A percentile compares a stretch with the other conserved stretches of the same genome.
phyloP scores from a whole-genome alignment of 2,329 filamentous ascomycete species.

The Beauveria varroae region DNA sequence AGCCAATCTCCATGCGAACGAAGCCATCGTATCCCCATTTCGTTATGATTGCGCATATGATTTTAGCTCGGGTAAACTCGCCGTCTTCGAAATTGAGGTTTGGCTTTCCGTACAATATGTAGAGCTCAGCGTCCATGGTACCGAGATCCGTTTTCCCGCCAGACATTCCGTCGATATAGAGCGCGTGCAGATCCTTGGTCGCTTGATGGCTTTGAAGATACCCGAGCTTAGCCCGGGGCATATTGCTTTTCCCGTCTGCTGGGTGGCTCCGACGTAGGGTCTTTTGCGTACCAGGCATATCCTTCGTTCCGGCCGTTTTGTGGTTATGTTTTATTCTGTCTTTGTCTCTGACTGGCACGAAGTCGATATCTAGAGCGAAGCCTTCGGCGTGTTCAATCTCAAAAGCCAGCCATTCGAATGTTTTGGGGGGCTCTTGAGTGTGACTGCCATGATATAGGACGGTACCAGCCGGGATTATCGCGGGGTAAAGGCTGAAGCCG shows the following conservation, averaged over 20 bases:
- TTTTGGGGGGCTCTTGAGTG: slow-evolving; percentile 36
- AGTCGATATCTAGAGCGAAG: slow-evolving; percentile 40
- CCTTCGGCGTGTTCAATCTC: slow-evolving; percentile 65
- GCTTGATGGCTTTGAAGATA: slow-evolving; percentile 62
- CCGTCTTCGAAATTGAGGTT: slow-evolving; percentile 24
- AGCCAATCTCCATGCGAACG: slow-evolving; percentile 61
- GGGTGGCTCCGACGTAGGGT: not conserved
- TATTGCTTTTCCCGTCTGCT: not conserved
- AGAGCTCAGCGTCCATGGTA: slow-evolving; percentile 61
- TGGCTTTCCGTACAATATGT: slow-evolving; percentile 38
- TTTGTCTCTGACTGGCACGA: not conserved
- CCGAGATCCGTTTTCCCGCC: slow-evolving; percentile 59
- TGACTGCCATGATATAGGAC: slow-evolving; percentile 59
- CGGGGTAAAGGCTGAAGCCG: slow-evolving; percentile 65
- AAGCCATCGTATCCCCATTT: slow-evolving; percentile 56
- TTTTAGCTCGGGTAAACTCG: slow-evolving; percentile 45
- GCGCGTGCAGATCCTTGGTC: slow-evolving; percentile 46
- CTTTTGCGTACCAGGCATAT: not conserved
- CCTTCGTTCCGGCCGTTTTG: not conserved
- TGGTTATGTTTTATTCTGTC: not conserved
- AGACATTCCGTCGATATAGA: slow-evolving; percentile 65
- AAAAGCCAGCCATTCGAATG: slow-evolving; percentile 66
- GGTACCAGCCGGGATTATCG: slow-evolving; percentile 55
- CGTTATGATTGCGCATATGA: slow-evolving; percentile 47
- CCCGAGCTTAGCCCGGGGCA: slow-evolving; percentile 26